phyloP scores from a whole-genome alignment of 768 basidiomycete genomes.

The Auricularia cornea region DNA sequence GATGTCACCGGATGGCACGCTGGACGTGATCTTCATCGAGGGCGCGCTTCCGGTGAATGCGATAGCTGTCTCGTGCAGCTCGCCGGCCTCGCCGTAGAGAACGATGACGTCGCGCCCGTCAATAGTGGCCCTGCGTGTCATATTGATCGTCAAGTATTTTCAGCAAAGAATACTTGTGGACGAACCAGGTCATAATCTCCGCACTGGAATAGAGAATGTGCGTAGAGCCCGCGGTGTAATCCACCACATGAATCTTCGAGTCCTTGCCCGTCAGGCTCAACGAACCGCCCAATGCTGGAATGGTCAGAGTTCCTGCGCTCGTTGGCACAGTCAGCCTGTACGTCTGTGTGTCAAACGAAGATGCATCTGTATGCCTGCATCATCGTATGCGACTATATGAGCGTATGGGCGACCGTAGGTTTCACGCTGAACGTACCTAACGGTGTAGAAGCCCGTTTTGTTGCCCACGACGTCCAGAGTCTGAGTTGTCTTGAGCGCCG shows the following conservation, averaged over 20 bases:
- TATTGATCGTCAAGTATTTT: too few relatives aligned
- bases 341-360: conserved; percentile 6
- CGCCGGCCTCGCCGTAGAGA: conserved; percentile 11
- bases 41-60: neutral
- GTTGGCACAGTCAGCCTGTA: conserved; percentile 30
- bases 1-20: neutral
- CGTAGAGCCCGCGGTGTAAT: conserved; percentile 18
- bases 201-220: conserved; percentile 13
- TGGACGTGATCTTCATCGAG: neutral
- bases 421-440: conserved; percentile 23
- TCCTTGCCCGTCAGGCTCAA: conserved; percentile 16
- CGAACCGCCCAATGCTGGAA: conserved; percentile 13
- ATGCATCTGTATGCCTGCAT: neutral
- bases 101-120: conserved; percentile 13
- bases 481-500: conserved; percentile 13
- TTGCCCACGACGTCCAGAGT: neutral
- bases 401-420: too few relatives aligned
- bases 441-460: conserved; percentile 56
- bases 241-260: conserved; percentile 17
- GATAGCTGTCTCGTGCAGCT: neutral
- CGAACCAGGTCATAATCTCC: conserved; percentile 8
- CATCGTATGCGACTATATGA: too few relatives aligned
- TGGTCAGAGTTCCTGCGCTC: conserved; percentile 18
- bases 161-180: too few relatives aligned
- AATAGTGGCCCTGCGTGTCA: conserved; percentile 7